phyloP scores from a whole-genome alignment of 2,329 filamentous ascomycete genomes.

The Fusarium buxicola region DNA sequence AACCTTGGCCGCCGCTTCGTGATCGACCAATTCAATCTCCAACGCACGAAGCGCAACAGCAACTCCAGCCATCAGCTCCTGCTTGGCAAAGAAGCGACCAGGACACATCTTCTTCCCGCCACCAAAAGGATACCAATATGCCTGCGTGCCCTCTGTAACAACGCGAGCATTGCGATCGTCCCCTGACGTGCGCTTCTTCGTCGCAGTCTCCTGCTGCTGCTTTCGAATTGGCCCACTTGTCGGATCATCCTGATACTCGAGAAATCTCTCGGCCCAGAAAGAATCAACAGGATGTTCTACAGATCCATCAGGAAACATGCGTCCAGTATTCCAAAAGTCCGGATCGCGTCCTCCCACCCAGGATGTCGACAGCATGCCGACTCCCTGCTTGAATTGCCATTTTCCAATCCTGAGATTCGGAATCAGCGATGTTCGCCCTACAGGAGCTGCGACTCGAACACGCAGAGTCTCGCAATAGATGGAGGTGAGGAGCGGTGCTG shows the following conservation, averaged over 20 bases:
- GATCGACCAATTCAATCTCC: conserved; percentile 46
- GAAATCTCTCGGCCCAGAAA: conserved; percentile 44
- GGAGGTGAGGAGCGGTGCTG: conserved; percentile 48
- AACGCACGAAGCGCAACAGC: conserved; percentile 48
- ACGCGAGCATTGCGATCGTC: conserved; percentile 15
- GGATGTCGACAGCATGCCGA: conserved; percentile 29
- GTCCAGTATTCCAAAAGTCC: conserved; percentile 37
- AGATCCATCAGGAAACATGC: not conserved
- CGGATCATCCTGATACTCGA: conserved; percentile 34
- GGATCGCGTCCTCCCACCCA: conserved; percentile 29
- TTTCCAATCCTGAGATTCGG: conserved; percentile 38
- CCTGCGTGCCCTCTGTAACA: conserved; percentile 41
- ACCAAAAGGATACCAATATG: conserved; percentile 51
- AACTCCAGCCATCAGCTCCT: conserved; percentile 47
- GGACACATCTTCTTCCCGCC: conserved; percentile 51
- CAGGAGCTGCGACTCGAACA: conserved; percentile 37
- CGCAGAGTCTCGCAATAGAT: conserved; percentile 52
- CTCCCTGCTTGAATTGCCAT: conserved; percentile 33
- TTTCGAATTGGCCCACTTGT: conserved; percentile 30
- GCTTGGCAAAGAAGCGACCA: conserved; percentile 52
- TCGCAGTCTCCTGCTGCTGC: not conserved
- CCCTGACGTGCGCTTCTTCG: not conserved
- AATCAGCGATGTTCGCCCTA: conserved; percentile 34
- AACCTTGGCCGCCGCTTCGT: conserved; percentile 14
- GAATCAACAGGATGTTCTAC: conserved; percentile 30